Base-by-base conservation (phyloP, 75 land plant species). In the Pseudotsuga menziesii region DNA sequence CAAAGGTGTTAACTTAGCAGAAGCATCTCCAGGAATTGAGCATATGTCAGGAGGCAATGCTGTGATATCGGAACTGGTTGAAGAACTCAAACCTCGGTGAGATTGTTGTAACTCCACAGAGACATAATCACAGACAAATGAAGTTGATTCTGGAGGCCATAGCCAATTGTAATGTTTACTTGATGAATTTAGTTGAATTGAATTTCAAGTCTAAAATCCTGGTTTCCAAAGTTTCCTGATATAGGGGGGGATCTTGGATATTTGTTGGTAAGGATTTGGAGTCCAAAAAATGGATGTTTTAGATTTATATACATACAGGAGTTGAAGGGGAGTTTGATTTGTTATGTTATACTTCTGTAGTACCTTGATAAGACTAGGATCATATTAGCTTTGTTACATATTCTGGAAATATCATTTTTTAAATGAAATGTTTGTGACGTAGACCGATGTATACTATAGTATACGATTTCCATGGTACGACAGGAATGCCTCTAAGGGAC, bases 81-180 rank as follows among this genome's bases (percentile, higher is more conserved):
- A 82, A 59, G 98, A 94, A 67, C 86, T 97, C 56, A 92, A 92
- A 79, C 99, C 99, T 77, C 90, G 99, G 99, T 97, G 80, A 84
- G 91, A 27, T 20, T 41, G 55, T 55, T 9, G 20, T 29, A 20
- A 6, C 72, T 14, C 7, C 22, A 39, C 52, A 69, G 35, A 69
- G 22, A 9, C n/a, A 12, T 6, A 19, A 29, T 19, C 22, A 69
- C 11, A 36, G 32, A 19, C 44, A 36, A 66, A 5, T 19, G 16
- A 62, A 62, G 69, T 64, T 0, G 9, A 39, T 9, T 8, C 9
- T 41, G 41, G 19, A 69, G n/a, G 72, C 48, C 72, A 69, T 69
- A 39, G 48, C 3, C 48, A 20, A 69, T 35, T 69, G 20, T 22
- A 39, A 39, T 35, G n/a, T 66, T 66, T 66, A 64, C 70, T 36